Conservation (phyloP, 805 yeast species). For the Metschnikowia aberdeeniae region DNA sequence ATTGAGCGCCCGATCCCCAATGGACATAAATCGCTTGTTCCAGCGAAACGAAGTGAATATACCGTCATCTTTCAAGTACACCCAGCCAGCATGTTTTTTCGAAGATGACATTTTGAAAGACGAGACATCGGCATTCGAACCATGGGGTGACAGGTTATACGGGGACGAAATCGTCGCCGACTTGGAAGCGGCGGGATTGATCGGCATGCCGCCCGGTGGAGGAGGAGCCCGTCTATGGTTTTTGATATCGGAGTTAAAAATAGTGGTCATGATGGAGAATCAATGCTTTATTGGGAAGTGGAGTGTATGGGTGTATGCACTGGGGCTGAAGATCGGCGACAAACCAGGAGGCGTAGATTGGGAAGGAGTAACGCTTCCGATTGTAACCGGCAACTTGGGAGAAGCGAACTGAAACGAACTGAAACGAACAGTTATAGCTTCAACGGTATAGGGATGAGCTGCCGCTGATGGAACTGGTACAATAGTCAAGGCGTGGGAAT, state of each 20-base stretch:
- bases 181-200: neutral
- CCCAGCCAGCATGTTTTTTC: constrained; percentile 68
- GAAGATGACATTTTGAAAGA: constrained; percentile 10
- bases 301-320: neutral
- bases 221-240: constrained; percentile 44
- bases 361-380: no score
- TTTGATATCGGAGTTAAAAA: constrained; percentile 38
- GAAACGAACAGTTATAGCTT: no score
- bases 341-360: no score
- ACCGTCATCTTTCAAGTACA: constrained; percentile 89
- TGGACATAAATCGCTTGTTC: constrained; percentile 82
- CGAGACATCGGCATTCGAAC: constrained; percentile 4
- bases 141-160: neutral
- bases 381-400: no score
- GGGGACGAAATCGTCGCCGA: neutral
- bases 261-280: constrained; percentile 28
- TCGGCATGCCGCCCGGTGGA: constrained; percentile 27
- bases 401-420: no score
- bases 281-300: neutral
- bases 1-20: constrained; percentile 69
- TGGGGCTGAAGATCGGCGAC: neutral
- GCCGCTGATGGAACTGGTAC: neutral
- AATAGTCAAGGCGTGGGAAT: neutral
- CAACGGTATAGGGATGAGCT: neutral
- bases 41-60: constrained; percentile 76